Conservation (phyloP, 2,329 filamentous ascomycete species). For the Diaporthe citri region DNA sequence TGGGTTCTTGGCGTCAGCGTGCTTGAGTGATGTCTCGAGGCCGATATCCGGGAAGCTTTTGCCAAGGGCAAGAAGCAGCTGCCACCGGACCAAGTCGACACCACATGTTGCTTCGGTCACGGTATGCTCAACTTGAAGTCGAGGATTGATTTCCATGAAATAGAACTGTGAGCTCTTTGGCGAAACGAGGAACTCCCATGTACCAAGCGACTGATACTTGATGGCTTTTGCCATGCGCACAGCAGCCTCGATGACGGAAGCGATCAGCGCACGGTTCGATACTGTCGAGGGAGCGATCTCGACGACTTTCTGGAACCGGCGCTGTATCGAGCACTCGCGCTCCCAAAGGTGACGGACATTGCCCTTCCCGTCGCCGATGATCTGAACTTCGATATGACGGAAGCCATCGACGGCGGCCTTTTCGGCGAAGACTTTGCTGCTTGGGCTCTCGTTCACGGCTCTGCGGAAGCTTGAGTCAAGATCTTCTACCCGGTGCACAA, state of each 20-base stretch:
- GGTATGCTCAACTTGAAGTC: constrained; percentile 73
- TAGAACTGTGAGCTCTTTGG: constrained; percentile 62
- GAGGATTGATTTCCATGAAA: constrained; percentile 72
- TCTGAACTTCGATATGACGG: constrained; percentile 72
- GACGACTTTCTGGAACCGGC: constrained; percentile 72
- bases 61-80: constrained; percentile 67
- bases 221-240: constrained; percentile 54
- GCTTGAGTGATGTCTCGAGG: constrained; percentile 53
- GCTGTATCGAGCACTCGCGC: constrained; percentile 71
- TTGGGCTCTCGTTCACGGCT: constrained; percentile 70
- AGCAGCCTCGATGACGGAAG: constrained; percentile 31
- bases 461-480: constrained; percentile 61
- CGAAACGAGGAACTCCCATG: constrained; percentile 74
- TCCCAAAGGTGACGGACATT: constrained; percentile 69
- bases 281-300: constrained; percentile 69
- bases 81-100: constrained; percentile 66
- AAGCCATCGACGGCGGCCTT: constrained; percentile 72
- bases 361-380: constrained; percentile 67
- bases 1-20: constrained; percentile 30
- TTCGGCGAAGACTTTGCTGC: constrained; percentile 68
- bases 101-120: constrained; percentile 68
- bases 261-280: constrained; percentile 57
- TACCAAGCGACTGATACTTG: constrained; percentile 70
- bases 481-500: constrained; percentile 59
- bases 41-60: constrained; percentile 53